Evolutionary conservation across 257 asterid genomes (phyloP).

Genomic region (Echites panduratus): DNA sequence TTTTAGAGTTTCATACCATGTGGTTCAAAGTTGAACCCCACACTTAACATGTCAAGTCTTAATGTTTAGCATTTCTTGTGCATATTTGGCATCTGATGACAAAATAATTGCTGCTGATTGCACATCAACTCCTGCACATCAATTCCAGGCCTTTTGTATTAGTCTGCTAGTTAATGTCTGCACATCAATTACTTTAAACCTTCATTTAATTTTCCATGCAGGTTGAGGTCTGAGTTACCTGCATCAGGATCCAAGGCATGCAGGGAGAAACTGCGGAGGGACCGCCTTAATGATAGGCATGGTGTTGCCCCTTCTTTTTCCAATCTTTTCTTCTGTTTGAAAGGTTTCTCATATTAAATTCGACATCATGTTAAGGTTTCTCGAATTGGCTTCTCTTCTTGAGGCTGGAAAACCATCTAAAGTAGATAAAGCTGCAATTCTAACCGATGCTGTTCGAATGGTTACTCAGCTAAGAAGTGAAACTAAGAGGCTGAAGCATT

Average conservation of each 20-base stretch:
- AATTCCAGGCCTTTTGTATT: background rate
- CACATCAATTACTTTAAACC: conserved; percentile 23
- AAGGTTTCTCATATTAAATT: conserved; percentile 11
- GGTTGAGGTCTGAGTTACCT: background rate
- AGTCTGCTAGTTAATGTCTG: background rate
- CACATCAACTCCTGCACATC: background rate
- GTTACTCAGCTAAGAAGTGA: conserved; percentile 75
- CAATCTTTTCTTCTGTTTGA: conserved; percentile 7
- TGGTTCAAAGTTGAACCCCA: background rate
- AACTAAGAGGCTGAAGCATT: conserved; percentile 75
- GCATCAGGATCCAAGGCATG: conserved; percentile 82
- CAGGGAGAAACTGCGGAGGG: conserved; percentile 86
- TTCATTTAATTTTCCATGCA: background rate
- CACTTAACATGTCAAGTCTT: background rate
- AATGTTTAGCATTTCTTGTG: background rate
- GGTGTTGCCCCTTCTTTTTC: conserved; percentile 15
- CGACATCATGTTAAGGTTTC: conserved; percentile 43
- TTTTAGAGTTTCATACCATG: background rate
- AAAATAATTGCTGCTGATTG: background rate
- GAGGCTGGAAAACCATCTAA: conserved; percentile 92
- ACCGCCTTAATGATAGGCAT: conserved; percentile 81
- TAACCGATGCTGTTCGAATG: conserved; percentile 80
- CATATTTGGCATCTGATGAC: background rate
- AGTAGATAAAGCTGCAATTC: conserved; percentile 78
- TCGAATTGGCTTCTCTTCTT: conserved; percentile 76